phyloP scores from a whole-genome alignment of 1,284 basidiomycete species.

The Boletellus dicymbophilus region DNA sequence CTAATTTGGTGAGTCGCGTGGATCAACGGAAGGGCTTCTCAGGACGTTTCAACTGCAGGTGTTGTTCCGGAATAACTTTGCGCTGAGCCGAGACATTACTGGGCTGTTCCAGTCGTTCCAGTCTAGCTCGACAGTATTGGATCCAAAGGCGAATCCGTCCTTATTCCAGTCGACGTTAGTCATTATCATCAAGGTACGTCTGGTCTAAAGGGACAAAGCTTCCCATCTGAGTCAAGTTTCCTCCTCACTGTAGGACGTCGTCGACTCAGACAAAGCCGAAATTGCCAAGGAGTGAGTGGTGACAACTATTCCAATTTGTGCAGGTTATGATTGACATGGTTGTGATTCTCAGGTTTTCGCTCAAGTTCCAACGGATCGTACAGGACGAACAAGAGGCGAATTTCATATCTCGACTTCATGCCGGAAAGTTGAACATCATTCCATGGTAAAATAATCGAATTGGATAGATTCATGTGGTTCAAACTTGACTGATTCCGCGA shows the following conservation, averaged over 20 bases:
- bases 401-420: conserved; percentile 58
- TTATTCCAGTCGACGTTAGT: conserved; percentile 60
- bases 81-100: conserved; percentile 56
- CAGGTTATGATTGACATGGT: neutral
- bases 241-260: conserved; percentile 48
- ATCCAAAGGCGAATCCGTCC: conserved; percentile 56
- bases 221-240: neutral
- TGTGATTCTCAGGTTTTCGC: conserved; percentile 42
- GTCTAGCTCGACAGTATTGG: conserved; percentile 56
- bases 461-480: too few relatives aligned
- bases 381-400: conserved; percentile 60
- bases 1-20: conserved; percentile 42
- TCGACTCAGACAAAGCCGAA: conserved; percentile 55
- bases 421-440: conserved; percentile 55
- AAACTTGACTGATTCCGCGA: neutral
- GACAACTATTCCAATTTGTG: neutral
- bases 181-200: conserved; percentile 60
- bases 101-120: conserved; percentile 68
- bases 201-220: neutral
- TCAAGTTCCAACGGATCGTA: conserved; percentile 59
- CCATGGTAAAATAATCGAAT: conserved; percentile 38
- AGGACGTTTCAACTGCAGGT: conserved; percentile 37
- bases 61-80: conserved; percentile 66
- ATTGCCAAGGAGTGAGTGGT: conserved; percentile 54
- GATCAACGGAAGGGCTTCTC: neutral